Conservation (phyloP, 345 rosid genomes). For the Eutrema yunnanense region DNA sequence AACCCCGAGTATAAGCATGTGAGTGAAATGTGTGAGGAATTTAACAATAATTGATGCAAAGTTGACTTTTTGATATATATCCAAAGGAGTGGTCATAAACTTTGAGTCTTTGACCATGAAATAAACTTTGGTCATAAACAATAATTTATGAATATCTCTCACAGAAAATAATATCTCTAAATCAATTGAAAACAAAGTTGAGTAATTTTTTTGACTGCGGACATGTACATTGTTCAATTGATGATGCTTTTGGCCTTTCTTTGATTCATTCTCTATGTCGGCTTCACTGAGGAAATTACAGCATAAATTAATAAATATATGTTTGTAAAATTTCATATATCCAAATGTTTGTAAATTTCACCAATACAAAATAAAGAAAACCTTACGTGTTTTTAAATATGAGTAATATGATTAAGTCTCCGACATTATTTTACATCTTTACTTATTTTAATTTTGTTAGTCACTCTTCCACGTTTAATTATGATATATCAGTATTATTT, state of each 20-base stretch:
- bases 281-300: background rate
- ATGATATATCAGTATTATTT: background rate
- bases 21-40: constrained; percentile 14
- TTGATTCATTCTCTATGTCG: background rate
- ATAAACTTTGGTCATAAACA: background rate
- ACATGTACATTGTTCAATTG: background rate
- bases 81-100: constrained; percentile 4
- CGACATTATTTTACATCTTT: constrained; percentile 3
- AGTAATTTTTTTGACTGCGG: background rate
- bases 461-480: background rate
- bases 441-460: background rate
- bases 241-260: background rate
- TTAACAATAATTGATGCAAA: background rate
- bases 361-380: background rate
- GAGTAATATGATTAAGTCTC: background rate
- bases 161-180: background rate
- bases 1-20: background rate
- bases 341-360: background rate
- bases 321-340: background rate
- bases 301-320: background rate
- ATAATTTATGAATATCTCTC: background rate
- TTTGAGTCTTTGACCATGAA: background rate
- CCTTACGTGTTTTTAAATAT: background rate
- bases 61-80: constrained; percentile 14
- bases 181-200: background rate